Evolutionary conservation across 352 stramenopile genomes (phyloP).

Genomic region (Pythium insidiosum): DNA sequence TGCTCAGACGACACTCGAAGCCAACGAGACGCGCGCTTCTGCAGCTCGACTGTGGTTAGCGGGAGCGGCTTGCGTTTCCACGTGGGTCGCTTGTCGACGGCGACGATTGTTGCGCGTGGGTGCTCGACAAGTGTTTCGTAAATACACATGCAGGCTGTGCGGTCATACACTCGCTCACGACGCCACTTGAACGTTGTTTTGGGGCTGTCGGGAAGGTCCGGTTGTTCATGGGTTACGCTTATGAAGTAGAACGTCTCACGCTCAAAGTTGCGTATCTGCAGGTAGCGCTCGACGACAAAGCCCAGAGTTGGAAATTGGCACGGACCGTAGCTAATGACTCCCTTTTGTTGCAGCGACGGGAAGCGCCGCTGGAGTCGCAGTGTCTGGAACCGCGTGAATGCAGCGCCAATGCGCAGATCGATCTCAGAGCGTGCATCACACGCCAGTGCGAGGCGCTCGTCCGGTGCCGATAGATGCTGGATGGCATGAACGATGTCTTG

Average conservation of each 20-base stretch:
- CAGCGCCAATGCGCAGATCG: constrained; percentile 90
- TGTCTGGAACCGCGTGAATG: constrained; percentile 95
- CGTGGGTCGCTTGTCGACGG: constrained; percentile 62
- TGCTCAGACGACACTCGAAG: constrained; percentile 94
- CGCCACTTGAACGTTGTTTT: constrained; percentile 95
- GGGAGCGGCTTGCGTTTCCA: constrained; percentile 96
- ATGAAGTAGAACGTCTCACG: constrained; percentile 95
- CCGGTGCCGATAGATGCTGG: constrained; percentile 66
- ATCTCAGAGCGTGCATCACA: constrained; percentile 93
- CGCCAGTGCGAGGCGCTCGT: constrained; percentile 77
- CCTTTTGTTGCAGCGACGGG: constrained; percentile 55
- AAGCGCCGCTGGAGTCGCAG: constrained; percentile 87
- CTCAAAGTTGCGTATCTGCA: constrained; percentile 96
- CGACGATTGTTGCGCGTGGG: constrained; percentile 51
- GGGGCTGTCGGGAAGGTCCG: constrained; percentile 31
- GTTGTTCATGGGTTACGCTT: constrained; percentile 74
- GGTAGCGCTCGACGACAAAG: constrained; percentile 92
- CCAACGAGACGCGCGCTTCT: constrained; percentile 95
- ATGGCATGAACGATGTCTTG: constrained; percentile 87
- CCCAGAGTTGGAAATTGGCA: constrained; percentile 99
- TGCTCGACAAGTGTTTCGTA: constrained; percentile 81
- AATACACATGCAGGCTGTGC: constrained; percentile 87
- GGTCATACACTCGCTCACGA: constrained; percentile 94
- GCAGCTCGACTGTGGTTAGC: constrained; percentile 98
- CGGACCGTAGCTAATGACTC: constrained; percentile 97